phyloP scores from a whole-genome alignment of 176 grass and related monocot species.

The Avena insularis region DNA sequence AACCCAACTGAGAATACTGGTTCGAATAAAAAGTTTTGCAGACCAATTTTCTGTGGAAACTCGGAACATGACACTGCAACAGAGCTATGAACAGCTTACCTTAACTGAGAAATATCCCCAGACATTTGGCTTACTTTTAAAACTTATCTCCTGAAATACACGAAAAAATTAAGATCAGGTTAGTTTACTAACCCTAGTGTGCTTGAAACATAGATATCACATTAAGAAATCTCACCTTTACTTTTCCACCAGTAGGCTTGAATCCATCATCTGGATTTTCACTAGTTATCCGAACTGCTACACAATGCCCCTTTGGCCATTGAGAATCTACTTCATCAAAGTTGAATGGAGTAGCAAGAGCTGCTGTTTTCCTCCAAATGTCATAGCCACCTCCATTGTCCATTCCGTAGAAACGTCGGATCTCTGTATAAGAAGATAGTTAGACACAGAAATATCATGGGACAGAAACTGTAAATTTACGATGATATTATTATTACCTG shows the following conservation, averaged over 20 bases:
- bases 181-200: conserved; percentile 32
- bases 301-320: conserved; percentile 89
- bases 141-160: conserved; percentile 85
- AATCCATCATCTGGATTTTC: conserved; percentile 99
- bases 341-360: conserved; percentile 83
- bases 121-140: conserved; percentile 97
- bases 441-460: conserved; percentile 15
- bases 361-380: conserved; percentile 80
- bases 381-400: conserved; percentile 86
- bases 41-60: background rate
- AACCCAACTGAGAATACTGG: conserved; percentile 7
- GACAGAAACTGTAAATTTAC: background rate
- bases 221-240: conserved; percentile 68
- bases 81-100: conserved; percentile 58
- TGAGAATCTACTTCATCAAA: conserved; percentile 90
- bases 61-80: background rate
- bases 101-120: conserved; percentile 99
- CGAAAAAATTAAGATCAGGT: conserved; percentile 6
- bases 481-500: conserved; percentile 56
- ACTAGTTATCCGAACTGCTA: conserved; percentile 92
- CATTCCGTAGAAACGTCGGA: conserved; percentile 98
- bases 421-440: conserved; percentile 60
- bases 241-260: conserved; percentile 95
- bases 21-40: background rate
- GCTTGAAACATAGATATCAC: conserved; percentile 31